These are phyloP conservation scores for Jamesozyma spencerorum DNA, from an alignment of 805 yeast species.

Conservation along the genomic window DNA sequence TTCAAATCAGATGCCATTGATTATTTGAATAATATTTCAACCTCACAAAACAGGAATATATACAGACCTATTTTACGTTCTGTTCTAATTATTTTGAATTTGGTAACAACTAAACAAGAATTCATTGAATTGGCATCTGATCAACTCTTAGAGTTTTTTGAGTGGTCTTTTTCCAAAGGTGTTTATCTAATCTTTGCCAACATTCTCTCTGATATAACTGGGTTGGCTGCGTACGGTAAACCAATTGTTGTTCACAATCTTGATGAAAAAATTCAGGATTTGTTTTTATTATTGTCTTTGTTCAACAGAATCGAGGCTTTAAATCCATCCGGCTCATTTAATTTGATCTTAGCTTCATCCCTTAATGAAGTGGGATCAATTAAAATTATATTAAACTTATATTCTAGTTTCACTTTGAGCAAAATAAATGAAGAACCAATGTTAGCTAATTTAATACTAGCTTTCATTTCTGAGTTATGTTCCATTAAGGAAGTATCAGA, in stretches of 20 bases:
- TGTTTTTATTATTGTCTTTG: conserved; percentile 53
- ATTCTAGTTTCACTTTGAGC: conserved; percentile 56
- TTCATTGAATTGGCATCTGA: conserved; percentile 42
- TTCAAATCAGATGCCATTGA: conserved; percentile 42
- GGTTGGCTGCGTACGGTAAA: conserved; percentile 31
- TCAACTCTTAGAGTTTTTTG: conserved; percentile 49
- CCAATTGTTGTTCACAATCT: conserved; percentile 29
- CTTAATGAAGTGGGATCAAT: conserved; percentile 53
- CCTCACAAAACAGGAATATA: conserved; percentile 31
- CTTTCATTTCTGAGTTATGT: conserved; percentile 61
- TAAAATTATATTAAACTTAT: conserved; percentile 52
- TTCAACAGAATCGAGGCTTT: conserved; percentile 47
- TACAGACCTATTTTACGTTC: conserved; percentile 58
- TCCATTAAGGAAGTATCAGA: conserved; percentile 56
- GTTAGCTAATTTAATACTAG: conserved; percentile 62
- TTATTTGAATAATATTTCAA: conserved; percentile 36
- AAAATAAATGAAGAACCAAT: conserved; percentile 54
- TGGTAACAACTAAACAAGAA: conserved; percentile 32
- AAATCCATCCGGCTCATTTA: conserved; percentile 40
- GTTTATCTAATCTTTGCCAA: conserved; percentile 49
- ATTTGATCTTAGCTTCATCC: conserved; percentile 40
- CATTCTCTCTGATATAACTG: conserved; percentile 45
- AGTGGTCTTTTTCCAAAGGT: conserved; percentile 55
- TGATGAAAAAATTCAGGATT: conserved; percentile 52
- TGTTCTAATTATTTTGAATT: conserved; percentile 39